Evolutionary conservation across 1,139 yeast genomes (phyloP), one percentile per base, ranked within the genome.

Genomic region (Casaregolazyma suthepensis): DNA sequence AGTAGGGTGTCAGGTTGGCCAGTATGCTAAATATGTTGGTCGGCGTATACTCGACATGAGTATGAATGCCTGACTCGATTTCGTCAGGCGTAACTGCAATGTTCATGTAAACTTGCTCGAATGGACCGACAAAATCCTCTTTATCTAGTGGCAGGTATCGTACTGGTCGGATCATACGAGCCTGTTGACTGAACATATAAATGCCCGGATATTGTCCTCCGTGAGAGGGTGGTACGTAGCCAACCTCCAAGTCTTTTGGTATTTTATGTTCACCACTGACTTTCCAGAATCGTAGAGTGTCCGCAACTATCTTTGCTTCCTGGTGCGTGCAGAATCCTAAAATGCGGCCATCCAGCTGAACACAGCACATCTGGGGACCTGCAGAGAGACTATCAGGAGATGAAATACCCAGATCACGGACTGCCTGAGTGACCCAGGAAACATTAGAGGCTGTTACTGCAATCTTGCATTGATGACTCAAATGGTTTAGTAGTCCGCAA

Each of bases 191-290:
- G 66, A 93, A 93, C 56, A 93, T 68, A 72, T 80, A 93, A 59
- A 93, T 76, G 61, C 99, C 99, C 4, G 99, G 99, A 71, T 91
- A 94, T 75, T 93, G 99, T 67, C 99, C 99, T 66, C 89, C 87
- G 44, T 82, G 73, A 1, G 96, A 87, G 22, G 96, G 96, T 40
- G 99, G 99, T 51, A 93, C 97, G 62, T 87, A 87, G 50, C 99
- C 99, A 56, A 93, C 78, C 74, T 93, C 99, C 64, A 93, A 76
- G 63, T 87, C 93, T 46, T 83, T 68, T 20, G 99, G 99, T 54
- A 93, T 75, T 17, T 82, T 85, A 60, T 86, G 82, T 12, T 69
- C 63, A 20, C 94, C 94, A 66, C 88, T 87, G 52, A 93, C 89
- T 72, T 94, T 94, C 96, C 96, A 88, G 74, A 75, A 87, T 69